These are phyloP conservation scores for Yamadazyma sp. DNA, from an alignment of 805 yeast species.

Conservation along the genomic window DNA sequence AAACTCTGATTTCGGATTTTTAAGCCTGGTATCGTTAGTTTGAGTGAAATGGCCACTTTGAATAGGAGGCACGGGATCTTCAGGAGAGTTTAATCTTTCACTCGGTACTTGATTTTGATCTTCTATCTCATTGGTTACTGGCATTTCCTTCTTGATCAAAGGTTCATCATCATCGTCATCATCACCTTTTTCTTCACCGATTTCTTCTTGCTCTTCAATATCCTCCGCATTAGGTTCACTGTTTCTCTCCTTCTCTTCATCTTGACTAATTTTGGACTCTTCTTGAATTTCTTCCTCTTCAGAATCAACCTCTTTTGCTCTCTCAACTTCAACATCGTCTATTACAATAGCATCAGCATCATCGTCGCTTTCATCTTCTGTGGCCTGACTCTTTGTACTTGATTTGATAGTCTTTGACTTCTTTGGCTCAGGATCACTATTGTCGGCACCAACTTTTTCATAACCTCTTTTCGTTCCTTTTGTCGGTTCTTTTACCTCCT, in stretches of 20 bases:
- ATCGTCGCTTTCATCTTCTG: slow-evolving; percentile 18
- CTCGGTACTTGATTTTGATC: slow-evolving; percentile 1
- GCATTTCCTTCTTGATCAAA: slow-evolving; percentile 1
- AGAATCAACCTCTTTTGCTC: no score
- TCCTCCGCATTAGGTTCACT: not conserved
- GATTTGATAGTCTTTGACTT: not conserved
- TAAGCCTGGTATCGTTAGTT: slow-evolving; percentile 58
- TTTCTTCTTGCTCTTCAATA: not conserved
- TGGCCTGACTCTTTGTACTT: slow-evolving; percentile 6
- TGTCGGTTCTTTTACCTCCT: slow-evolving; percentile 6
- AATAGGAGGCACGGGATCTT: slow-evolving; percentile 46
- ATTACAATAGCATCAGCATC: slow-evolving; percentile 6
- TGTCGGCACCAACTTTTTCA: not conserved
- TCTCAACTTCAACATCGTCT: not conserved
- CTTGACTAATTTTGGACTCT: not conserved
- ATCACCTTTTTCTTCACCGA: slow-evolving; percentile 6
- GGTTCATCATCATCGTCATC: slow-evolving; percentile 8
- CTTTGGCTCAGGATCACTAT: not conserved
- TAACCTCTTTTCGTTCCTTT: not conserved
- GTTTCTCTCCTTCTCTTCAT: not conserved
- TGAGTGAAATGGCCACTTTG: slow-evolving; percentile 45
- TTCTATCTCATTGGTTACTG: slow-evolving; percentile 5
- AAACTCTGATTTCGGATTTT: slow-evolving; percentile 75
- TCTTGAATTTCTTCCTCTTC: slow-evolving; percentile 5
- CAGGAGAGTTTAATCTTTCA: slow-evolving; percentile 23